Percentiles rank a stretch among this genome's conserved stretches.
Conservation (phyloP, 1,284 basidiomycete species). For the Austroboletus sp. region DNA sequence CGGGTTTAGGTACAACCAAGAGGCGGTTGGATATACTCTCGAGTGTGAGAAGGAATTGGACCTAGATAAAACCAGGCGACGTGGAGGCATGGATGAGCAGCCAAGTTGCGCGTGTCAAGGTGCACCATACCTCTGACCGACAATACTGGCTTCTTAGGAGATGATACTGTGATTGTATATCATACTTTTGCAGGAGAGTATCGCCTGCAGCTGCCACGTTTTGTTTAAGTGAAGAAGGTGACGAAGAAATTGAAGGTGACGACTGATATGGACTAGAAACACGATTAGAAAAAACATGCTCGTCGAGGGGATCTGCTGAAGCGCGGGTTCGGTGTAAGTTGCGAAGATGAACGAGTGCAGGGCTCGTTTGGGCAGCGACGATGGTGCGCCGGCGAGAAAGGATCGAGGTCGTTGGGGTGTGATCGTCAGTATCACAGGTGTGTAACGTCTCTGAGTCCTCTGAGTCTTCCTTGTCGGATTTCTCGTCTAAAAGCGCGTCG, state of each 20-base stretch:
- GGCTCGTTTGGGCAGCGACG: constrained; percentile 63
- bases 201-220: constrained; percentile 46
- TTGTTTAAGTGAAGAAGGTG: constrained; percentile 41
- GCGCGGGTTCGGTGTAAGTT: constrained; percentile 46
- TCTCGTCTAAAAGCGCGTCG: constrained; percentile 27
- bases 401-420: constrained; percentile 11
- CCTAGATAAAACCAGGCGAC: constrained; percentile 34
- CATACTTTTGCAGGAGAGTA: constrained; percentile 58
- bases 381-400: constrained; percentile 42
- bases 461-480: constrained; percentile 23
- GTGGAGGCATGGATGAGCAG: constrained; percentile 2
- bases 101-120: background rate
- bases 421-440: constrained; percentile 25
- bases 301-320: constrained; percentile 68
- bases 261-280: constrained; percentile 53
- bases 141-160: constrained; percentile 87
- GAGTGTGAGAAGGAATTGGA: constrained; percentile 81
- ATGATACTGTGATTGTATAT: constrained; percentile 57
- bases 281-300: constrained; percentile 44
- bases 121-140: constrained; percentile 66
- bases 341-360: constrained; percentile 54
- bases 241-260: constrained; percentile 55
- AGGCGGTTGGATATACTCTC: constrained; percentile 92
- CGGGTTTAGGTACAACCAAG: constrained; percentile 87
- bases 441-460: constrained; percentile 4